These are phyloP conservation scores for Narthecium ossifragum DNA, from an alignment of 106 monocot species.

Conservation along the genomic window DNA sequence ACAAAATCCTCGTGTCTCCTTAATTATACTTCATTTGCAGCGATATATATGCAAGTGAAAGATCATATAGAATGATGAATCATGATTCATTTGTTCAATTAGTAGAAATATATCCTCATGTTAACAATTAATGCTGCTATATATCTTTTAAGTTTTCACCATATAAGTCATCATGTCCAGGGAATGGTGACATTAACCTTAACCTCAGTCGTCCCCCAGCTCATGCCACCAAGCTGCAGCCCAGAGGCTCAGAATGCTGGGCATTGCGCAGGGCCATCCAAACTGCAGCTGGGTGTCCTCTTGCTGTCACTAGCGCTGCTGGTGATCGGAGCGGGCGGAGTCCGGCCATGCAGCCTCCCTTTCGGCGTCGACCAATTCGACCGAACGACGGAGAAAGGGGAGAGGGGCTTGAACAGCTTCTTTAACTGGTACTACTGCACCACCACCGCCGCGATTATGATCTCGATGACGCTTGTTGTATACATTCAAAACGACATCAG, in stretches of 20 bases:
- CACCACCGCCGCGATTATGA: background rate
- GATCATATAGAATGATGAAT: no score
- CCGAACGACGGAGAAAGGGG: background rate
- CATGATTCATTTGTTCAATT: no score
- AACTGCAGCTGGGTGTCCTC: background rate
- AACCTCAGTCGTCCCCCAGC: background rate
- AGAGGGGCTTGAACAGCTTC: slow-evolving; percentile 4
- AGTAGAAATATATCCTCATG: no score
- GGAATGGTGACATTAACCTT: slow-evolving; percentile 1
- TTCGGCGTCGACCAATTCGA: slow-evolving; percentile 1
- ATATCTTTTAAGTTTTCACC: no score
- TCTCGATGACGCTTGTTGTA: slow-evolving; percentile 1
- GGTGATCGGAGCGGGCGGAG: background rate
- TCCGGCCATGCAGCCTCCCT: slow-evolving; percentile 5
- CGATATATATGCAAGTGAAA: no score
- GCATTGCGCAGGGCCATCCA: background rate
- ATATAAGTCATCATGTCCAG: no score
- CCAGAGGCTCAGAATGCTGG: background rate
- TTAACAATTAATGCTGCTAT: no score
- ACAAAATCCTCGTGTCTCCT: no score
- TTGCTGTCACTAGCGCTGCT: background rate
- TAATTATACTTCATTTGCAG: no score
- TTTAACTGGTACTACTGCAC: slow-evolving; percentile 23
- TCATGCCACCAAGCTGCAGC: background rate
- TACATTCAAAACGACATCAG: slow-evolving; percentile 12